Conservation (phyloP, 139 green algal genomes). For the Closterium sp. region DNA sequence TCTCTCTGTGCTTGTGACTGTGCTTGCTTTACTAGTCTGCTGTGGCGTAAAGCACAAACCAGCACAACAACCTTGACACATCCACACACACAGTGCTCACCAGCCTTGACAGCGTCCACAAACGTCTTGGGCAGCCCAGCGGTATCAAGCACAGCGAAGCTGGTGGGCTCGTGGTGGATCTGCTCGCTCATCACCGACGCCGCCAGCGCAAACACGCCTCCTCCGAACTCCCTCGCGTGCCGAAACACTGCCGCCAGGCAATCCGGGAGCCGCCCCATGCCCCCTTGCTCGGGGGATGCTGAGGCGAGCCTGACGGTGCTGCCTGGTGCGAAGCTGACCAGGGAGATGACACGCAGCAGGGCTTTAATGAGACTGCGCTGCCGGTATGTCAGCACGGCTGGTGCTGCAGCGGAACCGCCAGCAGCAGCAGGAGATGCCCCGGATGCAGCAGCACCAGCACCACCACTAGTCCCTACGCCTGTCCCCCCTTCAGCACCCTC, state of each 20-base stretch:
- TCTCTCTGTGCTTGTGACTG: no score
- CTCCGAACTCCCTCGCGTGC: slow-evolving; percentile 74
- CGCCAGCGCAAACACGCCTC: slow-evolving; percentile 83
- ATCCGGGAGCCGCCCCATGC: slow-evolving; percentile 55
- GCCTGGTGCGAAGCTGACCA: slow-evolving; percentile 73
- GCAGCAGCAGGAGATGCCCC: neutral
- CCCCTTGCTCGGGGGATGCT: slow-evolving; percentile 31
- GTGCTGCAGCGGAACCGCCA: neutral
- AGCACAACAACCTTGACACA: no score
- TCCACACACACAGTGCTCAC: neutral
- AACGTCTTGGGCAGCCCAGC: slow-evolving; percentile 78
- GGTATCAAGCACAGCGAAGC: slow-evolving; percentile 73
- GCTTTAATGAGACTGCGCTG: slow-evolving; percentile 76
- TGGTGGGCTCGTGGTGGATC: slow-evolving; percentile 89
- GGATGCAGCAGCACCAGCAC: neutral
- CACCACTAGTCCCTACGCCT: neutral
- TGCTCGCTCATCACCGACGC: slow-evolving; percentile 83
- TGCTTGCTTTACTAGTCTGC: no score
- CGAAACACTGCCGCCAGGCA: slow-evolving; percentile 72
- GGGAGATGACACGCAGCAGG: slow-evolving; percentile 77
- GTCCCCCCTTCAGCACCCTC: neutral
- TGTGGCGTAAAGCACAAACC: no score
- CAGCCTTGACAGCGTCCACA: slow-evolving; percentile 53
- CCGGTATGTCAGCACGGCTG: neutral
- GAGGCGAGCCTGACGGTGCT: slow-evolving; percentile 42